Base-by-base conservation (phyloP, 2,329 filamentous ascomycete genomes). In the Zymoseptoria crescenta region DNA sequence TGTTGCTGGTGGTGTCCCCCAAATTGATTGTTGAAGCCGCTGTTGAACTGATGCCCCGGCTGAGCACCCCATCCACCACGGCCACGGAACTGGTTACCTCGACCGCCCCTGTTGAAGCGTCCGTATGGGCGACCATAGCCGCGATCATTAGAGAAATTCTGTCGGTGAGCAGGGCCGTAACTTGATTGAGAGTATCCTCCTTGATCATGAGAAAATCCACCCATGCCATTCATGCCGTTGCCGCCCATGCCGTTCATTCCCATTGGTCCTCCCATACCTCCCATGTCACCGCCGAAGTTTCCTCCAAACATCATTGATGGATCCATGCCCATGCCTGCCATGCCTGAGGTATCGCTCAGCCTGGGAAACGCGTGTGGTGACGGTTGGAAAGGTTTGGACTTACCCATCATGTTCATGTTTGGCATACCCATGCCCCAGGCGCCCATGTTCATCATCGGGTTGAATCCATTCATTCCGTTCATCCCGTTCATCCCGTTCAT, bases 291-390 rank as follows among this genome's bases (percentile, higher is more conserved):
- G 77, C 83, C 83, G 74, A 87, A 90, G 73, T 62, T 64, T 52
- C 62, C 64, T 30, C 59, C 60, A 79, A 85, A 90, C 87, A 91
- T 89, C 81, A 83, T 86, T 74, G 88, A 84, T 61, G 86, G 85
- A 80, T 92, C 88, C 89, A 96, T 94, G 75, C 83, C 83, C 87
- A 93, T 91, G 70, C 84, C 84, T 66, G 87, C 79, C 87, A 94
- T 92, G 71, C 85, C 88, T 89, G 65, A 48, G 53, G 52, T 41
- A 41, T 55, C 64, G 53, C 62, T 75, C 67, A 70, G 72, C 48
- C 55, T 49, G 52, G 55, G 19, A 52, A 29, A 30, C 24, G 27
- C 35, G 35, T 13, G 24, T 30, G 20, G 8, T 52, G 20, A 28
- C 52, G 50, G 53, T 45, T 48, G 59, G 58, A 52, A 54, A 52